phyloP scores from a whole-genome alignment of 2,329 filamentous ascomycete genomes.

The Trichoderma cornu-damae region DNA sequence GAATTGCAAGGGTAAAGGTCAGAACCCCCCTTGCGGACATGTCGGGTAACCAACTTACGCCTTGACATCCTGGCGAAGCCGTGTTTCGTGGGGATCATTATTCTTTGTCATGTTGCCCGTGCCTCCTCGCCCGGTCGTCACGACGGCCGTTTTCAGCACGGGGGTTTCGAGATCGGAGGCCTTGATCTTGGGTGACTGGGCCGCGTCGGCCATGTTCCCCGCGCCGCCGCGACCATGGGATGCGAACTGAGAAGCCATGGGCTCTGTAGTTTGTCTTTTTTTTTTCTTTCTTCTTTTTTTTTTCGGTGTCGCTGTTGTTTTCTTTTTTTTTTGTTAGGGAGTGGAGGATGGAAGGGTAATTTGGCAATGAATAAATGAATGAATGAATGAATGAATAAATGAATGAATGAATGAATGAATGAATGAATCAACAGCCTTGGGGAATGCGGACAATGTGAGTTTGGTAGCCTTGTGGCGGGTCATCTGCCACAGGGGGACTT shows the following conservation, averaged over 20 bases:
- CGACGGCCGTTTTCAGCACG: constrained; percentile 73
- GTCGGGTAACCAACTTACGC: constrained; percentile 45
- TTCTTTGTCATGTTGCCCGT: constrained; percentile 79
- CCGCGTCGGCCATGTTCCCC: constrained; percentile 61
- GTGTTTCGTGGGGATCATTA: constrained; percentile 66
- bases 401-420: too few species aligned
- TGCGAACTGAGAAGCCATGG: constrained; percentile 39
- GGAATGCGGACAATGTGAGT: background rate
- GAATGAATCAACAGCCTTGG: constrained; percentile 4
- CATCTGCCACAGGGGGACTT: constrained; percentile 15
- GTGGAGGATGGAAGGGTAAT: too few species aligned
- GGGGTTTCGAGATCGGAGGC: constrained; percentile 72
- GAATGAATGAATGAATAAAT: too few species aligned
- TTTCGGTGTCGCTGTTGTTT: too few species aligned
- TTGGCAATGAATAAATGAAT: too few species aligned
- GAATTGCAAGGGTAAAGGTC: too few species aligned
- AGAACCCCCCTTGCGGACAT: too few species aligned
- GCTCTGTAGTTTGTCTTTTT: background rate
- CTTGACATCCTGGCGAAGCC: constrained; percentile 77
- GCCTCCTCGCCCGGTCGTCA: constrained; percentile 86
- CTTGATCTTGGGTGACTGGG: constrained; percentile 47
- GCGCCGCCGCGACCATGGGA: constrained; percentile 76
- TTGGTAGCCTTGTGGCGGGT: constrained; percentile 5
- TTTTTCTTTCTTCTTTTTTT: background rate
- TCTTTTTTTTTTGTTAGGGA: too few species aligned